Conservation (phyloP, 1,284 basidiomycete genomes). For the Apiotrichum mycotoxinovorans region DNA sequence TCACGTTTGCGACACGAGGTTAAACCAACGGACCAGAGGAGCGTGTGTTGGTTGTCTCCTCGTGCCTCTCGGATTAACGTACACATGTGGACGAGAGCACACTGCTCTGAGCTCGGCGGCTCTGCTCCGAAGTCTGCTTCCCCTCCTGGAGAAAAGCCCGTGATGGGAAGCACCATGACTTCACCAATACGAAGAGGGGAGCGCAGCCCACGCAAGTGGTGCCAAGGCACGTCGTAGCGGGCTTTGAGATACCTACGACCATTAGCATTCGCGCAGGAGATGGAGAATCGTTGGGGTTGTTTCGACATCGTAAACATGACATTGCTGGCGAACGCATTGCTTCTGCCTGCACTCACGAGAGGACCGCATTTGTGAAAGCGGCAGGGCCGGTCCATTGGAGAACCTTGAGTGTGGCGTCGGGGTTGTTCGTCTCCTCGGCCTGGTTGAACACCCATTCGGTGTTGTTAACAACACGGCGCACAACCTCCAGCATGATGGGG, state of each 20-base stretch:
- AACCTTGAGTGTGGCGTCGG: conserved; percentile 29
- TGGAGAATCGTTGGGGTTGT: too few species aligned
- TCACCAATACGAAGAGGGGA: conserved; percentile 48
- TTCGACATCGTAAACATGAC: background rate
- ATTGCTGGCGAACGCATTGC: too few species aligned
- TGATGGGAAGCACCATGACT: conserved; percentile 48
- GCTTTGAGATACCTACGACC: conserved; percentile 40
- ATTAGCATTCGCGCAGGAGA: conserved; percentile 6
- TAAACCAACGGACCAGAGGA: too few species aligned
- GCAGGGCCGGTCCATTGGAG: conserved; percentile 49
- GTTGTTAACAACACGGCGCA: conserved; percentile 42
- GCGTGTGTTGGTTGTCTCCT: too few species aligned
- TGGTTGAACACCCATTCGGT: conserved; percentile 17
- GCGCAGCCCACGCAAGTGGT: conserved; percentile 38
- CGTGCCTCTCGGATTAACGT: background rate
- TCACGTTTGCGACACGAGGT: too few species aligned
- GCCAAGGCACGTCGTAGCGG: conserved; percentile 47
- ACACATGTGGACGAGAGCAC: conserved; percentile 36
- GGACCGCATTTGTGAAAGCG: conserved; percentile 39
- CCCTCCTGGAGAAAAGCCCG: conserved; percentile 45
- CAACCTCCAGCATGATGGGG: conserved; percentile 48
- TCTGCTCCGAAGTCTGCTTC: conserved; percentile 35
- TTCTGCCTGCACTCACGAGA: conserved; percentile 41
- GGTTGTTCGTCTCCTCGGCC: background rate
- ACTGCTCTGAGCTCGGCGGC: conserved; percentile 30